Conservation (phyloP, 1,284 basidiomycete genomes). For the Cutaneotrichosporon sp. region DNA sequence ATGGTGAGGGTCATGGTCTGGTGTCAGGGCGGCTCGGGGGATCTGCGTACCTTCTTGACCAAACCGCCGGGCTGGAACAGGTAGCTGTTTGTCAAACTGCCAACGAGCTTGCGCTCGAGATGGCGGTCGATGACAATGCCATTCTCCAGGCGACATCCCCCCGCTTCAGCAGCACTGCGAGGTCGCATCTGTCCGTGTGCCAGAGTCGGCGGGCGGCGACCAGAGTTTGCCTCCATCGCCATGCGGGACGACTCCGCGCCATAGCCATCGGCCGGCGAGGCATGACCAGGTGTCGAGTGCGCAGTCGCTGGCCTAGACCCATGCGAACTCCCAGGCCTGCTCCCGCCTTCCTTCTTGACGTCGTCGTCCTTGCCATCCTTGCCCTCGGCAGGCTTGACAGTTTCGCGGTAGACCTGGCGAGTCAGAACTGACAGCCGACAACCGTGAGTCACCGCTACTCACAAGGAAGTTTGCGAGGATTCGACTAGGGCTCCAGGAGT, state of each 20-base stretch:
- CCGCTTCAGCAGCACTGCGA: conserved; percentile 25
- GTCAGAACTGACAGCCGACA: too few relatives aligned
- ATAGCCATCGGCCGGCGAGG: conserved; percentile 11
- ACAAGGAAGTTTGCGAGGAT: conserved; percentile 88
- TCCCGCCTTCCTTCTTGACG: conserved; percentile 18
- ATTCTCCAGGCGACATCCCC: conserved; percentile 26
- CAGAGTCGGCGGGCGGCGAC: conserved; percentile 14
- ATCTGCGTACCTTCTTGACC: conserved; percentile 83
- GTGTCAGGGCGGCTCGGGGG: not conserved
- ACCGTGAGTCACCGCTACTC: conserved; percentile 29
- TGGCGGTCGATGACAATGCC: conserved; percentile 27
- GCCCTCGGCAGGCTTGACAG: conserved; percentile 64
- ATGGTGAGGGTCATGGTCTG: conserved; percentile 92
- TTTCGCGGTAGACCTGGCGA: conserved; percentile 76
- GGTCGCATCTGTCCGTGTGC: conserved; percentile 27
- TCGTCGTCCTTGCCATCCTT: conserved; percentile 23
- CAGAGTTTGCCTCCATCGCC: conserved; percentile 19
- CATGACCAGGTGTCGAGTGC: conserved; percentile 20
- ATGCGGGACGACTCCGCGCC: conserved; percentile 27
- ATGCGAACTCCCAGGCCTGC: conserved; percentile 18
- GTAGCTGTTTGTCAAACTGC: conserved; percentile 84
- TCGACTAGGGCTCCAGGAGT: conserved; percentile 71
- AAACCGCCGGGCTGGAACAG: conserved; percentile 88
- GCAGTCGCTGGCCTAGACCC: conserved; percentile 20
- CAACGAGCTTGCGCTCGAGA: conserved; percentile 73